Evolutionary conservation across 225 moss, liverwort and hornwort genomes (phyloP).

Genomic region (Neckera pumila): DNA sequence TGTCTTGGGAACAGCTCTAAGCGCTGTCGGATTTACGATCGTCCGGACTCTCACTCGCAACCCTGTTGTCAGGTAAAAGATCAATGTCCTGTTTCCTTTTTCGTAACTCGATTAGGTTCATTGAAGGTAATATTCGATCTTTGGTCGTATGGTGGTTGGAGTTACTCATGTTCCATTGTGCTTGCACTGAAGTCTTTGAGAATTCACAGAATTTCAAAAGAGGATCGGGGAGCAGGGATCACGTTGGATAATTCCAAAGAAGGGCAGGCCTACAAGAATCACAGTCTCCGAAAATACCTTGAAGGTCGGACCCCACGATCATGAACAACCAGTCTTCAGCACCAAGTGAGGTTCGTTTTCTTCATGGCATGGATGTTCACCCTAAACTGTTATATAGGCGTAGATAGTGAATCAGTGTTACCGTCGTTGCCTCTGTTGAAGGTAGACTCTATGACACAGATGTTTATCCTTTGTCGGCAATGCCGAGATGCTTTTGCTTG

Average conservation of each 20-base stretch:
- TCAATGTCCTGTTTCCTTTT: not conserved
- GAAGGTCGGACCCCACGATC: conserved; percentile 19
- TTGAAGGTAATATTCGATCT: not conserved
- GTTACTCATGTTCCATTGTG: not conserved
- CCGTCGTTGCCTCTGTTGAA: too few relatives aligned
- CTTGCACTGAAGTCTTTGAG: not conserved
- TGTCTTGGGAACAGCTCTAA: conserved; percentile 47
- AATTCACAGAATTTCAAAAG: conserved; percentile 47
- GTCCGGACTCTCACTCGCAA: conserved; percentile 60
- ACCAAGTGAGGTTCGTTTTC: not conserved
- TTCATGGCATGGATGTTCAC: not conserved
- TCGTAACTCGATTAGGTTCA: not conserved
- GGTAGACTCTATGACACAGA: not conserved
- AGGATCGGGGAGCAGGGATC: conserved; percentile 45
- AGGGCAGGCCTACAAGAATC: conserved; percentile 65
- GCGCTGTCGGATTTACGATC: conserved; percentile 36
- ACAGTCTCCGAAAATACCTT: conserved; percentile 37
- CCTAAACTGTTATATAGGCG: not conserved
- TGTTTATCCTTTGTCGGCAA: not conserved
- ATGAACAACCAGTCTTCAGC: conserved; percentile 11
- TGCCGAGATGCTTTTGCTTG: too few relatives aligned
- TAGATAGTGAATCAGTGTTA: not conserved
- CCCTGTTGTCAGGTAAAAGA: conserved; percentile 65
- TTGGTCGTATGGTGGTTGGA: not conserved
- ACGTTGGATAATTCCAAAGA: conserved; percentile 66